Conservation (phyloP, 352 stramenopile species). For the Pythium oligandrum region DNA sequence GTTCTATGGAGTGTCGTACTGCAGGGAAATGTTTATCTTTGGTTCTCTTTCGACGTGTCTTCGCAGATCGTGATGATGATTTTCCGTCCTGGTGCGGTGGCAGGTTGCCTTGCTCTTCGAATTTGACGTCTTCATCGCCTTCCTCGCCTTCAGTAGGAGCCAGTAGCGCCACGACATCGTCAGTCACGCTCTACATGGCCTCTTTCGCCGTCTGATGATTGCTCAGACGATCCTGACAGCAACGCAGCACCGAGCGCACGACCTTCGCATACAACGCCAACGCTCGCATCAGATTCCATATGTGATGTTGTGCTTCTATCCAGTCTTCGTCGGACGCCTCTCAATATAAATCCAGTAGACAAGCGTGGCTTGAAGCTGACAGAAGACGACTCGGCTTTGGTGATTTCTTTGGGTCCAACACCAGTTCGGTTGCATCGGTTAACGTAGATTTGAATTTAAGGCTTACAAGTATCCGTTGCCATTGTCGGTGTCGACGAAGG, state of each 20-base stretch:
- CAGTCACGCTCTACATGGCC: slow-evolving; percentile 24
- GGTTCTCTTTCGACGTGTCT: no score
- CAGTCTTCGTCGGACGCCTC: slow-evolving; percentile 9
- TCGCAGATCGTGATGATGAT: no score
- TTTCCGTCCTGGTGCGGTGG: no score
- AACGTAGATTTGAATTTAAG: no score
- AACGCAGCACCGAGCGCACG: slow-evolving; percentile 26
- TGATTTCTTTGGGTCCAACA: no score
- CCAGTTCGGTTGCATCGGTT: no score
- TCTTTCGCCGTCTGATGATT: slow-evolving; percentile 24
- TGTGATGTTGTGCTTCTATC: slow-evolving; percentile 19
- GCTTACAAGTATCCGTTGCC: no score
- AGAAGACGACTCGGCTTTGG: slow-evolving; percentile 42
- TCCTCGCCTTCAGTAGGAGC: not conserved
- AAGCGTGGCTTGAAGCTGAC: slow-evolving; percentile 15
- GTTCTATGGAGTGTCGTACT: no score
- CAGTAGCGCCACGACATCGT: slow-evolving; percentile 12
- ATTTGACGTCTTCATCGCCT: no score
- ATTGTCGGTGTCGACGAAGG: no score
- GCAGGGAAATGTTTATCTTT: no score
- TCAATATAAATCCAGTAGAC: slow-evolving; percentile 1
- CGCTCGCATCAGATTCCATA: slow-evolving; percentile 28
- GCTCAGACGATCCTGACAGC: slow-evolving; percentile 40
- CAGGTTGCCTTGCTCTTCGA: no score
- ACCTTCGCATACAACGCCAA: slow-evolving; percentile 38